Evolutionary conservation across 306 rosid genomes (phyloP).

Genomic region (Prunus mongolica): DNA sequence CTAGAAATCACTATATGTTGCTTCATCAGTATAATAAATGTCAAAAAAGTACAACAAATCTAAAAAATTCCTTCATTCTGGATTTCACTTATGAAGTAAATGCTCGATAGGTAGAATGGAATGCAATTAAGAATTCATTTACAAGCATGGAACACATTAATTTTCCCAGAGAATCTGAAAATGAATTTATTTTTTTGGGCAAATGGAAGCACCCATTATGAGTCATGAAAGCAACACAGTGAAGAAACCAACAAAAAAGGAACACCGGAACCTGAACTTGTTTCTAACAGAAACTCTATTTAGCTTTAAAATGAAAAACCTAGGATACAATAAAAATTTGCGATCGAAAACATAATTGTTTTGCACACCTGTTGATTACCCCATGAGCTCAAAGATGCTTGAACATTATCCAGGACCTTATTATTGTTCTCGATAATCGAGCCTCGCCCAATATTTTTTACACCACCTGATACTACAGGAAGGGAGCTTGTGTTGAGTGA

Average conservation of each 20-base stretch:
- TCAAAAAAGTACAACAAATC: background rate
- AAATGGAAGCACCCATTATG: background rate
- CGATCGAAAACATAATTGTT: background rate
- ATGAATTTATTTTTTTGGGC: background rate
- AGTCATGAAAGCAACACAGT: background rate
- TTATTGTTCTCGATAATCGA: slow-evolving; percentile 60
- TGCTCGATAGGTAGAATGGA: background rate
- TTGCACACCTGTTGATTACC: slow-evolving; percentile 77
- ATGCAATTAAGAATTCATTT: background rate
- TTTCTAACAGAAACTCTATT: background rate
- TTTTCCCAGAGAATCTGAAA: background rate
- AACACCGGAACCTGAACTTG: background rate
- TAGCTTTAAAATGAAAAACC: background rate
- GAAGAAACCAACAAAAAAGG: background rate
- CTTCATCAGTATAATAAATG: background rate
- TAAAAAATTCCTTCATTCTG: background rate
- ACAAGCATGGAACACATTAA: background rate
- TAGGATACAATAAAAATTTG: background rate
- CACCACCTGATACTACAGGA: slow-evolving; percentile 46
- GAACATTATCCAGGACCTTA: slow-evolving; percentile 58
- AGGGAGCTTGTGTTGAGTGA: slow-evolving; percentile 48
- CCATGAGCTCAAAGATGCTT: slow-evolving; percentile 72
- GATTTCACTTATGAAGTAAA: background rate
- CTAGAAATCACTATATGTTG: background rate
- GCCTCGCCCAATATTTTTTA: slow-evolving; percentile 43